Percentiles rank a stretch among this genome's conserved stretches.
phyloP scores from a whole-genome alignment of 1,284 basidiomycete species.

The Singerocomus inundabilis region DNA sequence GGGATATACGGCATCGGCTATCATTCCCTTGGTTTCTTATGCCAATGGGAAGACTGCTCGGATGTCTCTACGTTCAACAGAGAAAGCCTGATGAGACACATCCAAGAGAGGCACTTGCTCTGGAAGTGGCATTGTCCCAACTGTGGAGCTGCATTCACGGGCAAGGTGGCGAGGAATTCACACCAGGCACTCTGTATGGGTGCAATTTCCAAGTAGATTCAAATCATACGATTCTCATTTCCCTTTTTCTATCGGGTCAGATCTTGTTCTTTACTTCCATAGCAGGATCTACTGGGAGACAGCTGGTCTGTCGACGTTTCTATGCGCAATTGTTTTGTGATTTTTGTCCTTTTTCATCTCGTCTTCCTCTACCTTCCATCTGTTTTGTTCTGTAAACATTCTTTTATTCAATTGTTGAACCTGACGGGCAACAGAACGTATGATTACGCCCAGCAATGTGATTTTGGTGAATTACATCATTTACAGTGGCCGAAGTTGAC shows the following conservation, averaged over 20 bases:
- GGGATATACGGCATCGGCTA: conserved; percentile 16
- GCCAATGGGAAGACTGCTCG: conserved; percentile 26
- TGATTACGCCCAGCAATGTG: not conserved
- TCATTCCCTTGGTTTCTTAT: conserved; percentile 13
- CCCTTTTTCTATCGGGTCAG: not conserved
- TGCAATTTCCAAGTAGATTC: conserved; percentile 1
- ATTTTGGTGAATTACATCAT: not conserved
- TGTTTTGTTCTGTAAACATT: not conserved
- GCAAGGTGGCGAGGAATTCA: conserved; percentile 18
- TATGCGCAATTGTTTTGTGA: not conserved
- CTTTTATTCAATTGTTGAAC: conserved; percentile 2
- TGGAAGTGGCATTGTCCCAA: conserved; percentile 29
- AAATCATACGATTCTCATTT: not conserved
- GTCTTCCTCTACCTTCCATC: not conserved
- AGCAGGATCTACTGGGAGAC: not conserved
- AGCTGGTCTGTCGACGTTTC: conserved; percentile 13
- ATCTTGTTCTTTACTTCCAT: not conserved
- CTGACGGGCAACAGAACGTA: not conserved
- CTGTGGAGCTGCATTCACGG: conserved; percentile 21
- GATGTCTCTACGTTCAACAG: conserved; percentile 19
- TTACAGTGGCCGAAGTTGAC: not conserved
- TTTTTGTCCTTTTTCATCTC: not conserved
- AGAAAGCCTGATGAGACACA: conserved; percentile 25
- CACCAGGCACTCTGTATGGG: conserved; percentile 16
- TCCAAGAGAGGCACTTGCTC: conserved; percentile 26